Evolutionary conservation across 1,284 basidiomycete species (phyloP).

Genomic region (Irpex sp.): DNA sequence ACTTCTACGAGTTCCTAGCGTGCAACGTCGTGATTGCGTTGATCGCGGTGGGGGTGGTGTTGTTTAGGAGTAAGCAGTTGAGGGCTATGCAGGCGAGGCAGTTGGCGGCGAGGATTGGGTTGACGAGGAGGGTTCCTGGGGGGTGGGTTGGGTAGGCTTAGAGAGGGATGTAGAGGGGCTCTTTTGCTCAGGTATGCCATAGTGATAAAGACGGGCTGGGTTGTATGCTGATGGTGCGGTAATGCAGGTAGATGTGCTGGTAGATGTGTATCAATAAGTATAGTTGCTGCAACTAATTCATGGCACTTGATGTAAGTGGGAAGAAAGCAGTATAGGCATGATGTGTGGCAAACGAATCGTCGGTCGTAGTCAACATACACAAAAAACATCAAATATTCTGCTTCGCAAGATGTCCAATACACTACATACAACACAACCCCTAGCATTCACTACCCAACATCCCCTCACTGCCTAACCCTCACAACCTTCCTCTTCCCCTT

Average conservation of each 20-base stretch:
- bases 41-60: conserved; percentile 61
- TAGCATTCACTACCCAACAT: not conserved
- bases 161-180: not conserved
- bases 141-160: conserved; percentile 21
- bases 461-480: conserved; percentile 46
- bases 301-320: no score
- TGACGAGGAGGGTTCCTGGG: conserved; percentile 33
- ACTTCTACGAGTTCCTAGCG: conserved; percentile 86
- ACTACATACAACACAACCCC: not conserved
- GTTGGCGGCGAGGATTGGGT: conserved; percentile 80
- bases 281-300: no score
- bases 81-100: conserved; percentile 73
- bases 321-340: no score
- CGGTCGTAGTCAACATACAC: not conserved
- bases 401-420: not conserved
- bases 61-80: conserved; percentile 65
- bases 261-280: not conserved
- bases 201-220: not conserved
- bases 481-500: conserved; percentile 80
- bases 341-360: not conserved
- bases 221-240: not conserved
- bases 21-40: conserved; percentile 74
- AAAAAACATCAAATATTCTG: not conserved
- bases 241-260: not conserved
- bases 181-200: not conserved